Evolutionary conservation across 129 eudicot genomes (phyloP).

Genomic region (Silybum marianum): DNA sequence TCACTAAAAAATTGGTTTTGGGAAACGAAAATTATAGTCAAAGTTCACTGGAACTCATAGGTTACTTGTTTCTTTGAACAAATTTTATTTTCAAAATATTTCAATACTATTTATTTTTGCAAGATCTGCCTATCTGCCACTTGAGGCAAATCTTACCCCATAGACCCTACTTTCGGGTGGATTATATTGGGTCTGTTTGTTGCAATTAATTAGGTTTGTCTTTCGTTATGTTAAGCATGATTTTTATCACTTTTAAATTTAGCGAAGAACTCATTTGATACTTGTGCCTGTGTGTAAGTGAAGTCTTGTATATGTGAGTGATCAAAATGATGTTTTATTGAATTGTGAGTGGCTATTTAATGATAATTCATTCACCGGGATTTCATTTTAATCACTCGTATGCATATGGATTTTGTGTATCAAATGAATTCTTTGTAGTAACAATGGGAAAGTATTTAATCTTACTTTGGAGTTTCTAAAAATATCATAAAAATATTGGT

Average conservation of each 20-base stretch:
- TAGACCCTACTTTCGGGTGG: not conserved
- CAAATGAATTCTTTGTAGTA: not conserved
- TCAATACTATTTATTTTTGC: not conserved
- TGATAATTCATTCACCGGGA: not conserved
- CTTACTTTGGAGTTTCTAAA: not conserved
- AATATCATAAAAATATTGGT: not conserved
- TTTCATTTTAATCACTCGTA: not conserved
- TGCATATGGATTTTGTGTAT: not conserved
- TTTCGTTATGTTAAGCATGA: not conserved
- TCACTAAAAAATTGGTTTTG: too few species aligned
- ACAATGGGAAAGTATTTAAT: not conserved
- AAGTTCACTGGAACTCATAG: not conserved
- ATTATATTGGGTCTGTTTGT: not conserved
- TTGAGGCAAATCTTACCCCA: not conserved
- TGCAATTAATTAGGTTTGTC: not conserved
- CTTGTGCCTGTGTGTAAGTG: not conserved
- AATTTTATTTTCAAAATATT: not conserved
- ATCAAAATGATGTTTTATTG: not conserved
- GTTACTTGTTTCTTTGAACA: not conserved
- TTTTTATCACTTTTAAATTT: not conserved
- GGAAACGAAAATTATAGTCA: not conserved
- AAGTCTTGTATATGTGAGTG: not conserved
- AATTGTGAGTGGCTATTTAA: not conserved
- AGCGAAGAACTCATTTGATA: not conserved
- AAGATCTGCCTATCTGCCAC: not conserved